Evolutionary conservation across 2,329 filamentous ascomycete species (phyloP).

Genomic region (Fusarium sp.): DNA sequence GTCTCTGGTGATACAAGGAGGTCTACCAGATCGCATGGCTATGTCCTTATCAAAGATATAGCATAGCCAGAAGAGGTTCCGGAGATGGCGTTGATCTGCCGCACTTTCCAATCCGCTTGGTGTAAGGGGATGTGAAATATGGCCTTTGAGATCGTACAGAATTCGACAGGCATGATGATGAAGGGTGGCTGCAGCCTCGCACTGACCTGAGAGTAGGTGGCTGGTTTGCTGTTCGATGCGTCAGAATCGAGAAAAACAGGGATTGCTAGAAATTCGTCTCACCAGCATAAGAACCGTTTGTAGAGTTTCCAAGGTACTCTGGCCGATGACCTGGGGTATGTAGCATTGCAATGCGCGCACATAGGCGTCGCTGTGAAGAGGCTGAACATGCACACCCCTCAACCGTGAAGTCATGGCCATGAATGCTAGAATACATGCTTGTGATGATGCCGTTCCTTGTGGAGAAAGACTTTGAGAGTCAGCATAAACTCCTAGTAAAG

Average conservation of each 20-base stretch:
- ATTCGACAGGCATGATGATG: background rate
- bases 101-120: rapidly evolving
- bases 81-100: background rate
- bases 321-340: rapidly evolving
- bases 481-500: too few species aligned
- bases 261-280: background rate
- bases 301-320: background rate
- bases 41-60: background rate
- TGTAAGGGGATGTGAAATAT: background rate
- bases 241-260: background rate
- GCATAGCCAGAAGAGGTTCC: background rate
- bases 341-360: background rate
- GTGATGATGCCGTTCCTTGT: too few species aligned
- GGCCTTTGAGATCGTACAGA: background rate
- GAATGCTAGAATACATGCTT: too few species aligned
- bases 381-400: background rate
- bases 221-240: background rate
- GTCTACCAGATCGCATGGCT: background rate
- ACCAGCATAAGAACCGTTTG: background rate
- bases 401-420: too few species aligned
- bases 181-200: background rate
- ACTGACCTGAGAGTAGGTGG: background rate
- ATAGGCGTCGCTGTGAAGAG: background rate
- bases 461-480: too few species aligned
- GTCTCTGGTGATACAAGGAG: background rate